Base-by-base conservation (phyloP, 495 filamentous ascomycete species). In the Margaritispora aquatica region DNA sequence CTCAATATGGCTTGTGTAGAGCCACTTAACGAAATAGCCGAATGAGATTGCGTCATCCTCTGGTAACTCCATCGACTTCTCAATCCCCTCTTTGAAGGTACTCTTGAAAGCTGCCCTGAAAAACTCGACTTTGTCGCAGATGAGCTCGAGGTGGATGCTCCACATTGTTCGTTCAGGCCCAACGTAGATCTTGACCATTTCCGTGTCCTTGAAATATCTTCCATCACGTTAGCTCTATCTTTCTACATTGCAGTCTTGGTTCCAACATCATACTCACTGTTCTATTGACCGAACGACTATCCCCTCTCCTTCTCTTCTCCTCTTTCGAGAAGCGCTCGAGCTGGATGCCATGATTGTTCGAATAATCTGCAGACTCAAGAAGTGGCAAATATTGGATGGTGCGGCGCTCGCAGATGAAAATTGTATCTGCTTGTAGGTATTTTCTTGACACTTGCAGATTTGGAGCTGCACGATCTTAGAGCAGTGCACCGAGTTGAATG, bases 101-200 rank as follows among this genome's bases (percentile, higher is more conserved):
- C 23, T 26, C 34, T 54, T 41, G 34, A 59, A 59, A 17, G 44
- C 57, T 20, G 13, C 23, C 26, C 48, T 47, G 34, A 59, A 54
- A 50, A 31, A 59, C 4, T 27, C 26, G 24, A 59, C 34, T 23
- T 46, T 27, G 20, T 58, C 56, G 27, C 57, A 53, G 0, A 59
- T n/a, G 3, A 59, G 36, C 19, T 59, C 49, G 19, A 53, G 31
- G 31, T 46, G 38, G 17, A 59, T 27, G 9, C 3, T 38, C 49
- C 56, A 59, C 2, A 20, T 17, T 26, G 19, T 54, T n/a, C 17
- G 49, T 7, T 54, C 24, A 4, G 49, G 34, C 2, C 57, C 57
- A 17, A 59, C 44, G 34, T 29, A 59, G 49, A 59, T 48, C 7
- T 31, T 50, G 26, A 60, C 50, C 2, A 22, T 50, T 2, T 51